These are phyloP conservation scores for Cadophora sp. DNA, from an alignment of 2,329 filamentous ascomycete species.

Conservation along the genomic window DNA sequence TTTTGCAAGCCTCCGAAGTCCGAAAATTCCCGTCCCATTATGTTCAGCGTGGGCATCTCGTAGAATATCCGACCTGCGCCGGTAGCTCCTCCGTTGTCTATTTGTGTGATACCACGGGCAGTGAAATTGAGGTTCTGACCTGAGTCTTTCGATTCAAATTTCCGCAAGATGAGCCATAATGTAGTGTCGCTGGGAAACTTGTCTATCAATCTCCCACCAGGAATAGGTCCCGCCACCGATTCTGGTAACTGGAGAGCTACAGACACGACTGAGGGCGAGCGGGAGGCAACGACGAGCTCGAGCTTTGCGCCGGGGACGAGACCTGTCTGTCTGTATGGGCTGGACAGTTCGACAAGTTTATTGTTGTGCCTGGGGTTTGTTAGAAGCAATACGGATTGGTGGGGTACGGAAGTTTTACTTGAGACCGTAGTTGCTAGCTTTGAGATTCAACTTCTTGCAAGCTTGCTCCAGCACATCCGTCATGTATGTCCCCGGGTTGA, in stretches of 20 bases:
- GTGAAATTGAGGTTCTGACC: conserved; percentile 79
- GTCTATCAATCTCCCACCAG: conserved; percentile 74
- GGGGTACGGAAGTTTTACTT: conserved; percentile 65
- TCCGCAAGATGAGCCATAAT: conserved; percentile 87
- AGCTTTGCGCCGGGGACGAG: conserved; percentile 87
- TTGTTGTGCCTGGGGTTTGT: conserved; percentile 70
- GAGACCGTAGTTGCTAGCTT: conserved; percentile 76
- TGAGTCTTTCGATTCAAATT: conserved; percentile 77
- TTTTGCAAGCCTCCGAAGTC: conserved; percentile 86
- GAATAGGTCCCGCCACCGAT: conserved; percentile 67
- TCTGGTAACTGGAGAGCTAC: conserved; percentile 87
- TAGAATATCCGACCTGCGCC: conserved; percentile 81
- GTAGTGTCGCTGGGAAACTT: conserved; percentile 90
- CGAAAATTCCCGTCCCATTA: conserved; percentile 81
- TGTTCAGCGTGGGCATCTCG: conserved; percentile 82
- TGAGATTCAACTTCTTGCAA: conserved; percentile 72
- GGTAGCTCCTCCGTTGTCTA: conserved; percentile 53
- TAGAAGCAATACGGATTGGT: conserved; percentile 22
- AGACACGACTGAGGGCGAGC: conserved; percentile 83
- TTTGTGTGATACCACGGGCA: conserved; percentile 75
- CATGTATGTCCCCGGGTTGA: conserved; percentile 79
- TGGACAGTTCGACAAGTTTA: conserved; percentile 84
- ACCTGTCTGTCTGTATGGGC: conserved; percentile 82
- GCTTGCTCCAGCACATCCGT: conserved; percentile 88
- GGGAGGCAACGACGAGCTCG: conserved; percentile 86